phyloP scores from a whole-genome alignment of 768 basidiomycete genomes.

The Amanita polypyramis region DNA sequence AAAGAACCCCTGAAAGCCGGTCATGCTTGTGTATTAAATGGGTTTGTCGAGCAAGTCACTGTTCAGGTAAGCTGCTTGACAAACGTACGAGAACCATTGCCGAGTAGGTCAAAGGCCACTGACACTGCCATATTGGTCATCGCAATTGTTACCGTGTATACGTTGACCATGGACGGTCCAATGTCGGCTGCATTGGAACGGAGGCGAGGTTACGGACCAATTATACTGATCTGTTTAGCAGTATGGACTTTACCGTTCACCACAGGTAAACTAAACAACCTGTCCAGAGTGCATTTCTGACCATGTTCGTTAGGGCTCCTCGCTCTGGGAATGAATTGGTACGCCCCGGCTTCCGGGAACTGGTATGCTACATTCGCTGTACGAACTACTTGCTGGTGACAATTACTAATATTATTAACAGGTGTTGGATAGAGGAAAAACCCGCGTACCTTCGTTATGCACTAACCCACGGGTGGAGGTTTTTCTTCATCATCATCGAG shows the following conservation, averaged over 20 bases:
- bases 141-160: constrained; percentile 11
- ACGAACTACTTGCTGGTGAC: not conserved
- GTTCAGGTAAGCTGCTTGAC: not conserved
- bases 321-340: constrained; percentile 10
- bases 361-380: constrained; percentile 2
- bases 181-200: not conserved
- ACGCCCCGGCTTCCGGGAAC: constrained; percentile 12
- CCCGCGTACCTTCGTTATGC: constrained; percentile 10
- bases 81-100: too few species aligned
- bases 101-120: constrained; percentile 7
- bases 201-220: not conserved
- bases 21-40: not conserved
- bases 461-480: constrained; percentile 11
- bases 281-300: not conserved
- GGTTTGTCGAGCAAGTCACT: not conserved
- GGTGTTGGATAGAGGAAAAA: constrained; percentile 11
- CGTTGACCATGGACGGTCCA: constrained; percentile 6
- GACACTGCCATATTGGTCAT: constrained; percentile 12
- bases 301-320: constrained; percentile 7
- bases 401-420: not conserved
- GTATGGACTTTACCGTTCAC: not conserved
- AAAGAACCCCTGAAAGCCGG: not conserved
- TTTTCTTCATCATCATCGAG: constrained; percentile 11
- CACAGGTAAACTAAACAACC: not conserved
- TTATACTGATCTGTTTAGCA: not conserved